Evolutionary conservation across 2,329 filamentous ascomycete species (phyloP).

Genomic region (Fusarium sp.): DNA sequence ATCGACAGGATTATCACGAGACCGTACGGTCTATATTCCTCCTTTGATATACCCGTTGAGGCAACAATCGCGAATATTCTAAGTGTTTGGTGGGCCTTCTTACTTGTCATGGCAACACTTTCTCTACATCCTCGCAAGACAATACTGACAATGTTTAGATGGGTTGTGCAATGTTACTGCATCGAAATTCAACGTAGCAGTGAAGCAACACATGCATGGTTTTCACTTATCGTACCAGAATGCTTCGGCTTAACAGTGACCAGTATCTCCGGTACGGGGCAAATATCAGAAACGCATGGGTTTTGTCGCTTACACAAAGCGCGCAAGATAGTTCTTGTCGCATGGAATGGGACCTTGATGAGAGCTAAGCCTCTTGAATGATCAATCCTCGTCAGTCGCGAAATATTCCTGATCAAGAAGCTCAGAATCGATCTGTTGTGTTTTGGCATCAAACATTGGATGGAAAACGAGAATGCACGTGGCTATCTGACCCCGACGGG

Average conservation of each 20-base stretch:
- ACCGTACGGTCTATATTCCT: background rate
- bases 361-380: constrained; percentile 4
- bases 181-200: background rate
- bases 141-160: constrained; percentile 11
- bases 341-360: constrained; percentile 6
- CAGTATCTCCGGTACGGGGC: background rate
- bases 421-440: constrained; percentile 3
- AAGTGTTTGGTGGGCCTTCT: constrained; percentile 4
- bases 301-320: constrained; percentile 10
- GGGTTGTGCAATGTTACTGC: background rate
- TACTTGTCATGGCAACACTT: constrained; percentile 1
- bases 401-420: constrained; percentile 5
- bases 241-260: background rate
- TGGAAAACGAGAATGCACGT: background rate
- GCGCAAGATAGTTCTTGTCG: constrained; percentile 37
- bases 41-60: constrained; percentile 13
- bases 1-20: constrained; percentile 13
- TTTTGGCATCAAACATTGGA: background rate
- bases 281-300: constrained; percentile 16
- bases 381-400: constrained; percentile 10
- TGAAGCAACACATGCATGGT: background rate
- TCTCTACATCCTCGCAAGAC: constrained; percentile 1
- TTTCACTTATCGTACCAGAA: background rate
- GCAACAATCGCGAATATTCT: constrained; percentile 26
- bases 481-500: background rate